Base-by-base conservation (phyloP, 371 early-diverging fungal species). In the Apophysomyces elegans region DNA sequence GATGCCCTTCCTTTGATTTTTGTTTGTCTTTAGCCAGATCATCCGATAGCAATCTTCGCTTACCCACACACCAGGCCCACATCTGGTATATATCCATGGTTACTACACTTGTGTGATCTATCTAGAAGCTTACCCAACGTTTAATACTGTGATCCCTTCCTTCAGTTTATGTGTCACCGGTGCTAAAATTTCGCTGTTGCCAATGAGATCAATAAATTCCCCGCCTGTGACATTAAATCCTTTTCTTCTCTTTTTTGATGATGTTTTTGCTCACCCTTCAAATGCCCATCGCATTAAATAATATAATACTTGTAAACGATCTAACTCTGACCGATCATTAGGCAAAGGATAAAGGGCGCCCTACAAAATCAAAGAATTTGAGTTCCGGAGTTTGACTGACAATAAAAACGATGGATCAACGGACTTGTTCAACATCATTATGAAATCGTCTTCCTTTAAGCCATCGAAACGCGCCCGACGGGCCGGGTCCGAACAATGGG, bases 41-140 rank as follows among this genome's bases (percentile, higher is more conserved):
- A 50, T 9, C n/a, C n/a, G 54, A 50, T 50, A 1, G 9, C 16
- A 26, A 12, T 13, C n/a, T 7, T 38, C 2, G 56, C 41, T 63
- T 67, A 75, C 76, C 76, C 76, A 75, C 57, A 75, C 65, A 13
- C 76, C 76, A 56, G 76, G 76, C 6, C 76, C 76, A 64, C 36
- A 63, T 0, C 76, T 75, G 59, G 26, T 37, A 61, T 3, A 6
- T 46, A 61, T 46, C 35, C 12, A 11, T 11, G 41, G 13, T 41
- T 11, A 8, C 5, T 41, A 13, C 41, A 41, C 41, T 2, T 41
- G 6, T 8, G 6, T 8, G 13, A 13, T 26, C 32, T 26, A 26
- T 26, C 2, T 2, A 41, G 6, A 41, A 41, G 13, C 41, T 69
- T 71, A 76, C 74, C 71, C 74, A 13, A 76, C 58, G 38, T 67